Evolutionary conservation across 177 flowering plant genomes (phyloP), one percentile per base, ranked within the genome.

Genomic region (Vitis hybrid): DNA sequence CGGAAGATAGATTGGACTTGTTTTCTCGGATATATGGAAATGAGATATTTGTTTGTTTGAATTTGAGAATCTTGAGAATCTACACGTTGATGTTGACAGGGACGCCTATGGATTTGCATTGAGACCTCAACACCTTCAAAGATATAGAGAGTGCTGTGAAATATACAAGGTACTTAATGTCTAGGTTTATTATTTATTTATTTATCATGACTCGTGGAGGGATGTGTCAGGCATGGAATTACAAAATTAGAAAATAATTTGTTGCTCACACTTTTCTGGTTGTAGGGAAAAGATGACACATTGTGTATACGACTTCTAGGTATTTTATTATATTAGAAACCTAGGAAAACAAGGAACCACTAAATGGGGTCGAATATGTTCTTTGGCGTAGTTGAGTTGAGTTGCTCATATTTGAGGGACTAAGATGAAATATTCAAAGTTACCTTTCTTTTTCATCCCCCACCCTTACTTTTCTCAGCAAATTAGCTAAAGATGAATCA

Each of bases 51-150:
- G 22, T 53, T 12, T 39, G 15, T 45, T 3, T n/a, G 3, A 6
- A 51, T 11, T 49, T 31, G 15, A 14, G 51, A 22, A 19, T 29
- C 8, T 14, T 39, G 53, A 56, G 14, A 6, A 15, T 51, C 12
- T 14, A 22, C 48, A 64, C 4, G 12, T 56, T 70, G 21, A 61
- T 77, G 55, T 74, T 22, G 26, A 67, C 75, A 84, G 87, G 83
- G 87, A 84, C 49, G 76, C 78, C 57, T 82, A 80, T 78, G 87
- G 87, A 73, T 84, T 84, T 76, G 80, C 85, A 68, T 62, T 84
- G 76, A 84, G 87, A 71, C 87, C 87, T 70, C 87, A 84, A 69
- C 82, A 80, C 62, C 19, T 77, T 56, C 84, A 84, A 67, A 71
- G 78, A 75, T 84, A 76, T 62, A 76, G 64, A 72, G 82, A 84